Evolutionary conservation across 768 basidiomycete species (phyloP).

Genomic region (Sporobolomyces roseus): DNA sequence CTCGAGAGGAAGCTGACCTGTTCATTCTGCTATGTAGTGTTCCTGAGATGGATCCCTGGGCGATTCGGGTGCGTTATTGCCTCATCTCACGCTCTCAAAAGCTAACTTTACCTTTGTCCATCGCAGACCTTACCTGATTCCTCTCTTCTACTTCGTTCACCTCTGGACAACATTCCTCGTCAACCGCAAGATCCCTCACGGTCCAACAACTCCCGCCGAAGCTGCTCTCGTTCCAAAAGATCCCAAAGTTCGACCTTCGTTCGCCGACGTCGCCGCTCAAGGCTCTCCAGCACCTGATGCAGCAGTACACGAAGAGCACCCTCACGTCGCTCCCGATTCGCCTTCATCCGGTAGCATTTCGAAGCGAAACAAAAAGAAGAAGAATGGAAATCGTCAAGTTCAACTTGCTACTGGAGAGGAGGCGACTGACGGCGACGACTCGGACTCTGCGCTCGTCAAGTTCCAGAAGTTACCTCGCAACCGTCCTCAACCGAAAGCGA

Average conservation of each 20-base stretch:
- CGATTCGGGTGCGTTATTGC: slow-evolving; percentile 20
- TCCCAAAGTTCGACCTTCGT: slow-evolving; percentile 20
- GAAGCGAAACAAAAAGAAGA: slow-evolving; percentile 28
- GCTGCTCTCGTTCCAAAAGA: slow-evolving; percentile 28
- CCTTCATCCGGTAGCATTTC: background rate
- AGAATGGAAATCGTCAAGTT: slow-evolving; percentile 2
- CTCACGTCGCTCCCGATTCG: slow-evolving; percentile 25
- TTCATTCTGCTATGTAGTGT: slow-evolving; percentile 4
- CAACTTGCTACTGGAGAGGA: background rate
- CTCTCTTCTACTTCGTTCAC: slow-evolving; percentile 24
- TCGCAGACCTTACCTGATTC: slow-evolving; percentile 25
- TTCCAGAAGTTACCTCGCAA: slow-evolving; percentile 22
- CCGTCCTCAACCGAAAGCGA: slow-evolving; percentile 22
- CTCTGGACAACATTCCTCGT: slow-evolving; percentile 2
- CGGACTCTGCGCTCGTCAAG: slow-evolving; percentile 19
- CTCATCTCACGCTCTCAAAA: background rate
- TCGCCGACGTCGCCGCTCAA: slow-evolving; percentile 26
- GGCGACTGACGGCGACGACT: slow-evolving; percentile 11
- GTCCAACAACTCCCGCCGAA: slow-evolving; percentile 21
- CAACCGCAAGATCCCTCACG: slow-evolving; percentile 7
- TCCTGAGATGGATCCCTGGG: slow-evolving; percentile 34
- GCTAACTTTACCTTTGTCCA: background rate
- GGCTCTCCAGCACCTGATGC: background rate
- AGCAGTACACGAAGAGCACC: slow-evolving; percentile 23
- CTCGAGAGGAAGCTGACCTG: background rate